Percentiles rank a stretch among this genome's conserved stretches.
Evolutionary conservation across 768 basidiomycete species (phyloP).

Genomic region (Xanthoconium stramineum): DNA sequence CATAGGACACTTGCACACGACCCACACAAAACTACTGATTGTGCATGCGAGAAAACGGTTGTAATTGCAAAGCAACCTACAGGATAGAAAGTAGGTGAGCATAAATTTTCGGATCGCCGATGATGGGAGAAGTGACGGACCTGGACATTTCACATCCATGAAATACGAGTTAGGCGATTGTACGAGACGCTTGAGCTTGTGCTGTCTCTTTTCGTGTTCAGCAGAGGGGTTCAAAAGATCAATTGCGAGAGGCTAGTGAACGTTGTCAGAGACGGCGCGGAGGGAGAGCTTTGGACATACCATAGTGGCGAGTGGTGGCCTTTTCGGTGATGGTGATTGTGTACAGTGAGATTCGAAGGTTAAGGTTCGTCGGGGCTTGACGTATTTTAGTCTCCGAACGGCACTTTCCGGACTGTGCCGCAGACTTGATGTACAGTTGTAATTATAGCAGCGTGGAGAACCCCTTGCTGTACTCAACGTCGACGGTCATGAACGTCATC

Average conservation of each 20-base stretch:
- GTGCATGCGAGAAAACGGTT: slow-evolving; percentile 98
- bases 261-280: slow-evolving; percentile 3
- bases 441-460: not conserved
- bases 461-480: slow-evolving; percentile 13
- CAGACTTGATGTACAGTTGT: not conserved
- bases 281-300: slow-evolving; percentile 4
- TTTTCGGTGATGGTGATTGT: slow-evolving; percentile 24
- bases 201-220: slow-evolving; percentile 81
- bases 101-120: not conserved
- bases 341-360: slow-evolving; percentile 17
- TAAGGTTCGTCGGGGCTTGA: slow-evolving; percentile 22
- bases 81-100: not conserved
- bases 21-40: slow-evolving; percentile 93
- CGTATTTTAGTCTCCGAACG: slow-evolving; percentile 18
- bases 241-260: slow-evolving; percentile 86
- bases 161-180: slow-evolving; percentile 99
- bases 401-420: slow-evolving; percentile 8
- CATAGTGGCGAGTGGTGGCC: slow-evolving; percentile 15
- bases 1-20: slow-evolving; percentile 93
- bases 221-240: slow-evolving; percentile 96
- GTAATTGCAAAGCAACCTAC: slow-evolving; percentile 94
- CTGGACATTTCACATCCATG: slow-evolving; percentile 99
- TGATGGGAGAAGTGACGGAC: slow-evolving; percentile 41
- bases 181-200: slow-evolving; percentile 99
- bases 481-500: slow-evolving; percentile 70